Conservation (phyloP, 805 yeast genomes). For the Blastobotrys peoriensis region DNA sequence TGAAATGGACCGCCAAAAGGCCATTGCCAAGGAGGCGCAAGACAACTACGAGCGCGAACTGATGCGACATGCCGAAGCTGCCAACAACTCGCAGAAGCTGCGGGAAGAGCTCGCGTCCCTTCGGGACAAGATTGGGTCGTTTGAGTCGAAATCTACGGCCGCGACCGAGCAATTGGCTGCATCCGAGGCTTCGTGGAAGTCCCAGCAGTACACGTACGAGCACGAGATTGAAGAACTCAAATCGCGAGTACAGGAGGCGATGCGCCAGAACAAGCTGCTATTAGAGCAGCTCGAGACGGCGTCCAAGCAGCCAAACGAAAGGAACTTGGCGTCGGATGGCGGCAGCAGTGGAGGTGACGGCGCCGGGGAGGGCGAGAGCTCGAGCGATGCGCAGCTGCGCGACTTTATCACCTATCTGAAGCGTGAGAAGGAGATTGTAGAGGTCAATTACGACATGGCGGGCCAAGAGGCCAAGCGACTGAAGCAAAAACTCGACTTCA, state of each 20-base stretch:
- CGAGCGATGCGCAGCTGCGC: constrained; percentile 28
- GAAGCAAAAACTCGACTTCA: constrained; percentile 43
- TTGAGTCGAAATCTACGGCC: constrained; percentile 27
- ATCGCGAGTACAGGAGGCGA: constrained; percentile 47
- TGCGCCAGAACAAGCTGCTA: constrained; percentile 61
- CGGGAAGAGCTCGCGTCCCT: constrained; percentile 33
- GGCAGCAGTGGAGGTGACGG: constrained; percentile 14
- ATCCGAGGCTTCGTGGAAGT: constrained; percentile 42
- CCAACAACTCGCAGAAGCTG: constrained; percentile 36
- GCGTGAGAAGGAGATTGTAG: constrained; percentile 67
- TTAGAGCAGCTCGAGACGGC: constrained; percentile 56
- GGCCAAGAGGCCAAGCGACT: constrained; percentile 50
- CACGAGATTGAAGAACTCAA: constrained; percentile 43
- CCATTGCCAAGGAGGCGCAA: constrained; percentile 45
- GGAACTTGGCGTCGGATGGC: constrained; percentile 12
- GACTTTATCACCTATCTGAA: constrained; percentile 60
- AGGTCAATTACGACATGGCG: constrained; percentile 48
- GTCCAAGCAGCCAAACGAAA: neutral
- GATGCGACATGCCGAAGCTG: constrained; percentile 47
- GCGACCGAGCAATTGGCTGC: constrained; percentile 31
- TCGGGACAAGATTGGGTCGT: constrained; percentile 24
- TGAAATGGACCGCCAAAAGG: constrained; percentile 41
- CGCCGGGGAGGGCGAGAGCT: constrained; percentile 1
- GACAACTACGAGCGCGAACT: constrained; percentile 51
- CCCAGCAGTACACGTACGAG: constrained; percentile 38